These are phyloP conservation scores for Chlamydomonas asymmetrica DNA, from an alignment of 139 green algal genomes.

Conservation along the genomic window DNA sequence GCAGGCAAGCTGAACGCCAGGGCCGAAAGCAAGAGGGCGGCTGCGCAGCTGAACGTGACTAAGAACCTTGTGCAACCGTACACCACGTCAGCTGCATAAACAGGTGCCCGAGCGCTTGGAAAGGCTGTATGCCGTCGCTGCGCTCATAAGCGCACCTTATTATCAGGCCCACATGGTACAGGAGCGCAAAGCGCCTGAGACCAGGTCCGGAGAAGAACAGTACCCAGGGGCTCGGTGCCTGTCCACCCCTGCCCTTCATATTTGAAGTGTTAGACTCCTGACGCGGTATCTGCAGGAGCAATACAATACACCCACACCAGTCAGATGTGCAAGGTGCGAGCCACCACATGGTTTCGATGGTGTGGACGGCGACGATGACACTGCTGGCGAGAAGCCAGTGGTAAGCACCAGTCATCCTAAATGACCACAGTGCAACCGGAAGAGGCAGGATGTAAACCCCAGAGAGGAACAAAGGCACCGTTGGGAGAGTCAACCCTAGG, in stretches of 20 bases:
- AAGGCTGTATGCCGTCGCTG: not conserved
- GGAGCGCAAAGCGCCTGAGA: constrained; percentile 16
- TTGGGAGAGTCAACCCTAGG: too few relatives aligned
- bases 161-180: constrained; percentile 36
- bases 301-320: too few relatives aligned
- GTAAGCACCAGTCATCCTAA: too few relatives aligned
- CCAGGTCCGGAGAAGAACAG: not conserved
- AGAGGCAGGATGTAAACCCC: too few relatives aligned
- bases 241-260: constrained; percentile 15
- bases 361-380: too few relatives aligned
- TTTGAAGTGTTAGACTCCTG: constrained; percentile 22
- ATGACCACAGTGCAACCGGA: too few relatives aligned
- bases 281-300: constrained; percentile 48
- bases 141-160: constrained; percentile 24
- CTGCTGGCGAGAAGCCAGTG: too few relatives aligned
- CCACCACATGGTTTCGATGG: too few relatives aligned
- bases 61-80: not conserved
- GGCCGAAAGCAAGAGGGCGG: not conserved
- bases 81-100: not conserved
- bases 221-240: not conserved
- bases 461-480: too few relatives aligned
- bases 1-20: not conserved
- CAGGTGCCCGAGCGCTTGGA: too few relatives aligned
- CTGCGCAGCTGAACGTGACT: not conserved
- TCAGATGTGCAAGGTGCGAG: too few relatives aligned